Conservation (phyloP, 2,329 filamentous ascomycete species). For the Cercospora citrullina region DNA sequence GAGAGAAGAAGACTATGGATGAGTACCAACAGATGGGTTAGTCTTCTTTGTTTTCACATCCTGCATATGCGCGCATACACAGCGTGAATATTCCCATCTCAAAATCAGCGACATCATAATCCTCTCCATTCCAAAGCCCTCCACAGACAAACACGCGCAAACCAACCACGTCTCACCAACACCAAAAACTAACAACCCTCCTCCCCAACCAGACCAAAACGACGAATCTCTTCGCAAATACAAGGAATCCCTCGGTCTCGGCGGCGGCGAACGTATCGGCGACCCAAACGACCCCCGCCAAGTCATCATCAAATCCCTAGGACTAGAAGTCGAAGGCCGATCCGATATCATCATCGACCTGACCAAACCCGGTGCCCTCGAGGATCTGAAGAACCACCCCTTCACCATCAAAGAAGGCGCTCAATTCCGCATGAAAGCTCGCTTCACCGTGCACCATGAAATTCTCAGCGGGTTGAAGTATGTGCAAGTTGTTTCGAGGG, state of each 20-base stretch:
- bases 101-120: neutral
- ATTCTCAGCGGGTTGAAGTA: constrained; percentile 95
- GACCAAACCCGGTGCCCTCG: constrained; percentile 68
- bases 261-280: constrained; percentile 56
- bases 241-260: constrained; percentile 92
- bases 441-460: constrained; percentile 95
- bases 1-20: constrained; percentile 96
- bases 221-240: constrained; percentile 96
- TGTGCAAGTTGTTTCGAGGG: constrained; percentile 88
- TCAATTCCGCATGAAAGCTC: constrained; percentile 90
- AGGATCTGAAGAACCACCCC: constrained; percentile 80
- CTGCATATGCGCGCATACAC: neutral
- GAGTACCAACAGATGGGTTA: constrained; percentile 83
- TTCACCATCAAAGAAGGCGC: constrained; percentile 97
- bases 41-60: constrained; percentile 13
- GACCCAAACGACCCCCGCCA: constrained; percentile 74
- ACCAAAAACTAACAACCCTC: neutral
- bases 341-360: constrained; percentile 87
- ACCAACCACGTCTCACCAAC: neutral
- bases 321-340: constrained; percentile 80
- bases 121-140: neutral
- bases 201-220: constrained; percentile 55
- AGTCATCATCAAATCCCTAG: constrained; percentile 89
- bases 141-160: neutral
- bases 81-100: neutral